Conservation (phyloP, 2,329 filamentous ascomycete species). For the Microcyclospora pomicola region DNA sequence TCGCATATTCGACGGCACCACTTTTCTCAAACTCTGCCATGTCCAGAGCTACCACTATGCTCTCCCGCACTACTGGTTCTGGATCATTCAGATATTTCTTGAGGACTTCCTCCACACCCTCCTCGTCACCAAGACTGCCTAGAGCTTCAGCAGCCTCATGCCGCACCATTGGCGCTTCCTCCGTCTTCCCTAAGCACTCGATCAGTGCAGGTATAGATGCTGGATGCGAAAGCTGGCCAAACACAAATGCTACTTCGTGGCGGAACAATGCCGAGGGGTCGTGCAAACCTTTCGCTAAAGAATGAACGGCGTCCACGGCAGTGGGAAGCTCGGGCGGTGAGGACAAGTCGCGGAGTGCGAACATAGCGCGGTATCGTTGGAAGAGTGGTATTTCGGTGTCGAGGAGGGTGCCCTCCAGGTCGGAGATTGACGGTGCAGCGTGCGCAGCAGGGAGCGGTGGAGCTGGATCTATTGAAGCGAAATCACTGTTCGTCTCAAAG, state of each 20-base stretch:
- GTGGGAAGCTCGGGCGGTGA: constrained; percentile 86
- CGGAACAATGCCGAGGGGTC: constrained; percentile 88
- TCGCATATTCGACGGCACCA: constrained; percentile 78
- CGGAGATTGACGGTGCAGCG: constrained; percentile 49
- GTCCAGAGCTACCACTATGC: constrained; percentile 85
- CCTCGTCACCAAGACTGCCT: constrained; percentile 83
- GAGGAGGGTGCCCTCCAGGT: constrained; percentile 64
- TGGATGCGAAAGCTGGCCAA: constrained; percentile 88
- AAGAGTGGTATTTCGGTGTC: constrained; percentile 71
- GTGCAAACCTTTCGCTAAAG: constrained; percentile 69
- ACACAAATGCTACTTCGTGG: constrained; percentile 96
- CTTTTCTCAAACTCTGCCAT: constrained; percentile 96
- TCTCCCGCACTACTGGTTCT: constrained; percentile 87
- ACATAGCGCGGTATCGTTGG: constrained; percentile 93
- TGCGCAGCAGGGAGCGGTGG: constrained; percentile 60
- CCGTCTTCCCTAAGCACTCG: constrained; percentile 58
- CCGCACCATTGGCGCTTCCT: constrained; percentile 90
- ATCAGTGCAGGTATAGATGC: constrained; percentile 89
- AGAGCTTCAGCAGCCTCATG: constrained; percentile 96
- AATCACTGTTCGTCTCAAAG: constrained; percentile 49
- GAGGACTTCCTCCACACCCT: constrained; percentile 77
- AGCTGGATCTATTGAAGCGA: constrained; percentile 88
- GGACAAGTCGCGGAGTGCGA: constrained; percentile 84
- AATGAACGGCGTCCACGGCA: constrained; percentile 71
- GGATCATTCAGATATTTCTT: constrained; percentile 76